Evolutionary conservation across 345 rosid genomes (phyloP).

Genomic region (Eutrema heterophyllum): DNA sequence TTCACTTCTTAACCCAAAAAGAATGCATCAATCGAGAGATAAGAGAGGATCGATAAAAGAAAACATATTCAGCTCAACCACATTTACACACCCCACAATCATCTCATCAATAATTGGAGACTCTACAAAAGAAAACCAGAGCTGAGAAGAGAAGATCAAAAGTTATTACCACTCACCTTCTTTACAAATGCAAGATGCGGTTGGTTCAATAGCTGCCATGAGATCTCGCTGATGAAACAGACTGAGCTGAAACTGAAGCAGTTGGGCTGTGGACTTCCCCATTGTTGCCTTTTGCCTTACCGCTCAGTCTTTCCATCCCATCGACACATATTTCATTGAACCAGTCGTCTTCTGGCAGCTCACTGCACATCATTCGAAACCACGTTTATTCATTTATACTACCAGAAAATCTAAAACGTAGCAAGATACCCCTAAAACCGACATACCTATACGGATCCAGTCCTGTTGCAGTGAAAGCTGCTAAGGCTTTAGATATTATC

Average conservation of each 20-base stretch:
- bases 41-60: background rate
- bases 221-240: constrained; percentile 88
- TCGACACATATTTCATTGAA: constrained; percentile 80
- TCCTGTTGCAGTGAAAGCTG: constrained; percentile 85
- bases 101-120: constrained; percentile 23
- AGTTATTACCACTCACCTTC: constrained; percentile 15
- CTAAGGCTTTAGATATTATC: constrained; percentile 75
- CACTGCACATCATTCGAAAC: constrained; percentile 40
- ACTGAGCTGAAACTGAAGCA: constrained; percentile 94
- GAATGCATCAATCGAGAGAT: background rate
- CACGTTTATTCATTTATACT: background rate
- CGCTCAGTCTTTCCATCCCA: constrained; percentile 79
- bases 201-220: constrained; percentile 59
- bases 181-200: constrained; percentile 17
- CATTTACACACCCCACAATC: constrained; percentile 18
- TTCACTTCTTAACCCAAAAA: background rate
- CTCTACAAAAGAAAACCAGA: constrained; percentile 10
- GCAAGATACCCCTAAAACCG: background rate
- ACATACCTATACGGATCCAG: constrained; percentile 85
- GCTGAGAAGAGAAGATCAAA: constrained; percentile 9
- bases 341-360: constrained; percentile 90
- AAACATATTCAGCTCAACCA: background rate
- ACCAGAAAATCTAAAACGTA: background rate
- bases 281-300: constrained; percentile 66
- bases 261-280: constrained; percentile 93